phyloP scores from a whole-genome alignment of 192 early-diverging fungal species.

The Cladochytrium replicatum region DNA sequence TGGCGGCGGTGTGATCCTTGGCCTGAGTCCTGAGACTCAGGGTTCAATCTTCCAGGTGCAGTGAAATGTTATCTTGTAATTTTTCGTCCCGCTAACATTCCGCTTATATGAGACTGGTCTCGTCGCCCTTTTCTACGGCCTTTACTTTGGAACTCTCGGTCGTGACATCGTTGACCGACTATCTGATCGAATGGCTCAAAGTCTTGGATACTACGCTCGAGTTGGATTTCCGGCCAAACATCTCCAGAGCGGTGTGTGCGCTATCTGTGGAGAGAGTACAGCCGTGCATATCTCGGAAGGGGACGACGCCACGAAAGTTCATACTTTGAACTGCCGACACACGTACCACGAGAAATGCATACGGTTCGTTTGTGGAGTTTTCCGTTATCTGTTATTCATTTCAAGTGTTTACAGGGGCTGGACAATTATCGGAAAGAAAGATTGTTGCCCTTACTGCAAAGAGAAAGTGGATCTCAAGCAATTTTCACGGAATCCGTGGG shows the following conservation, averaged over 20 bases:
- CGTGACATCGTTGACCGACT: constrained; percentile 43
- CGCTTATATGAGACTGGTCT: constrained; percentile 20
- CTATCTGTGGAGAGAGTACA: constrained; percentile 43
- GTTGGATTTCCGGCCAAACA: constrained; percentile 41
- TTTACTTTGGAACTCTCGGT: constrained; percentile 41
- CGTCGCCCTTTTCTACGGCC: constrained; percentile 37
- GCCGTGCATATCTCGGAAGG: not conserved
- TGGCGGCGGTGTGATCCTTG: constrained; percentile 30
- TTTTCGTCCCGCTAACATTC: not conserved
- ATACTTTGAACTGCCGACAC: constrained; percentile 24
- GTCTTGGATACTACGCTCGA: constrained; percentile 32
- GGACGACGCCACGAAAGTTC: constrained; percentile 1
- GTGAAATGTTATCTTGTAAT: constrained; percentile 2
- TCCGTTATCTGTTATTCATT: not conserved
- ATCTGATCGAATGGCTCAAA: constrained; percentile 38
- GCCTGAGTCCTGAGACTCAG: constrained; percentile 22
- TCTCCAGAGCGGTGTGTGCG: constrained; percentile 33
- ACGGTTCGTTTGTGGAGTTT: not conserved
- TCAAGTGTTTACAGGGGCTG: constrained; percentile 23
- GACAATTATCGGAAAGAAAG: constrained; percentile 47
- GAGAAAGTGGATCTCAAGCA: constrained; percentile 42
- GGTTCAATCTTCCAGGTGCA: constrained; percentile 28
- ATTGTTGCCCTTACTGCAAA: constrained; percentile 45
- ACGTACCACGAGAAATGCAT: constrained; percentile 41
- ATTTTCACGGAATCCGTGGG: constrained; percentile 41